These are phyloP conservation scores for Trichocladium uniseriatum DNA, from an alignment of 495 filamentous ascomycete genomes.

Conservation along the genomic window DNA sequence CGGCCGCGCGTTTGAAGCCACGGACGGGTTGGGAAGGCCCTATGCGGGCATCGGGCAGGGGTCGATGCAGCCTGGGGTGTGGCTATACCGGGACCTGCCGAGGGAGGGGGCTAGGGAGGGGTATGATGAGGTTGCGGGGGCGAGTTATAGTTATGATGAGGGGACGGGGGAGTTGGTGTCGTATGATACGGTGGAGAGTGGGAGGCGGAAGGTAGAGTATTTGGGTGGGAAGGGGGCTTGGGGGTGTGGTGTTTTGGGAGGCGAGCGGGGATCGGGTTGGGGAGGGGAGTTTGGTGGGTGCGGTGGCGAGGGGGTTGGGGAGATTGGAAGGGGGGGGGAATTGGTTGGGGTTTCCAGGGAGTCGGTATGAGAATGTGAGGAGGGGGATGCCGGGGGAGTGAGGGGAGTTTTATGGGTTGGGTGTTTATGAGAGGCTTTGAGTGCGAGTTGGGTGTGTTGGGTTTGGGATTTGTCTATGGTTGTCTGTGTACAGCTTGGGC, in stretches of 20 bases:
- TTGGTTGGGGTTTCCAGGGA: constrained; percentile 53
- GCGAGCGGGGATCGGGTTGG: constrained; percentile 59
- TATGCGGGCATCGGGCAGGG: constrained; percentile 59
- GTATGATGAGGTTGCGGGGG: constrained; percentile 43
- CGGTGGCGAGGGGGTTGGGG: constrained; percentile 43
- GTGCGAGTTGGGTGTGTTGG: background rate
- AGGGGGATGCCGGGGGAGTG: constrained; percentile 33
- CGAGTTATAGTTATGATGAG: constrained; percentile 63
- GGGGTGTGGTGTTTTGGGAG: constrained; percentile 91
- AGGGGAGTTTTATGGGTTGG: background rate
- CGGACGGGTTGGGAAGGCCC: constrained; percentile 55
- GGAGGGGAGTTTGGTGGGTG: constrained; percentile 53
- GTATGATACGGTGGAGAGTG: constrained; percentile 61
- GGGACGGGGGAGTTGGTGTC: constrained; percentile 52
- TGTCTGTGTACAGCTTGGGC: too few relatives aligned
- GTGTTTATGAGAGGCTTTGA: background rate
- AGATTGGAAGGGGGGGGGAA: constrained; percentile 54
- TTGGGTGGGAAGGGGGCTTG: constrained; percentile 53
- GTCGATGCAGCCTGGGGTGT: constrained; percentile 66
- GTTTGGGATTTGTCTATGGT: too few relatives aligned
- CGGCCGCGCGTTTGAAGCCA: constrained; percentile 67
- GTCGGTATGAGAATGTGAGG: constrained; percentile 62
- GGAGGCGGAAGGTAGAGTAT: constrained; percentile 54
- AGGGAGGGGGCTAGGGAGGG: constrained; percentile 37
- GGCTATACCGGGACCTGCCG: constrained; percentile 63